A percentile compares a stretch with the other conserved stretches of the same genome.
Conservation (phyloP, 2,329 filamentous ascomycete genomes). For the Beauveria brongniartii region DNA sequence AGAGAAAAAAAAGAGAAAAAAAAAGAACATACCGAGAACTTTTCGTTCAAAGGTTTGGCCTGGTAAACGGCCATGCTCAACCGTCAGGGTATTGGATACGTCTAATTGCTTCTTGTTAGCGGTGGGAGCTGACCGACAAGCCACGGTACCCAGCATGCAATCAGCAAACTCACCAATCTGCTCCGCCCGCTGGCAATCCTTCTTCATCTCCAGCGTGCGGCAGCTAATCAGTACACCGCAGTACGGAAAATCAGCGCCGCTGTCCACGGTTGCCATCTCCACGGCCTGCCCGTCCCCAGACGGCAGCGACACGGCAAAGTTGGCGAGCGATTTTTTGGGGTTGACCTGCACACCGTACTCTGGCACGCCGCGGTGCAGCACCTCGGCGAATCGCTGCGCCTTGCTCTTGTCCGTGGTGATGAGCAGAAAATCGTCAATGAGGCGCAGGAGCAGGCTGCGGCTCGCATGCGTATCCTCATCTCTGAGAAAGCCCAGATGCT, state of each 20-base stretch:
- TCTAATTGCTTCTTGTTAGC: constrained; percentile 13
- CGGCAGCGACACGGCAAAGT: constrained; percentile 59
- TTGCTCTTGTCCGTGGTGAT: constrained; percentile 63
- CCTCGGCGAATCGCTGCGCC: constrained; percentile 63
- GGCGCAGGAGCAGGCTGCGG: constrained; percentile 60
- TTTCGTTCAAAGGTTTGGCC: constrained; percentile 77
- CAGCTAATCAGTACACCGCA: constrained; percentile 76
- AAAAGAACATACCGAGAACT: constrained; percentile 49
- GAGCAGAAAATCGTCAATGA: constrained; percentile 90
- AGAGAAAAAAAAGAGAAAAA: background rate
- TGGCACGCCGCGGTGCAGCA: constrained; percentile 72
- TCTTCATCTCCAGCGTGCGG: constrained; percentile 63
- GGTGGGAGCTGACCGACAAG: background rate
- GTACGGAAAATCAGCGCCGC: constrained; percentile 63
- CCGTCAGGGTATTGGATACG: constrained; percentile 65
- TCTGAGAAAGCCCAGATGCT: constrained; percentile 58
- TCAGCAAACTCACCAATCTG: constrained; percentile 36
- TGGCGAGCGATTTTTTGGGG: constrained; percentile 70
- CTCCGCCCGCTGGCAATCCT: constrained; percentile 50
- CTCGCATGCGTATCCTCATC: background rate
- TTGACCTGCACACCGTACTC: constrained; percentile 77
- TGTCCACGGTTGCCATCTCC: constrained; percentile 39
- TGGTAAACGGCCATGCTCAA: constrained; percentile 64
- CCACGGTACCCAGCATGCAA: background rate
- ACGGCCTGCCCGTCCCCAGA: constrained; percentile 17